Evolutionary conservation across 2,329 filamentous ascomycete genomes (phyloP).

Genomic region (Stachybotrys chlorohalonatus): DNA sequence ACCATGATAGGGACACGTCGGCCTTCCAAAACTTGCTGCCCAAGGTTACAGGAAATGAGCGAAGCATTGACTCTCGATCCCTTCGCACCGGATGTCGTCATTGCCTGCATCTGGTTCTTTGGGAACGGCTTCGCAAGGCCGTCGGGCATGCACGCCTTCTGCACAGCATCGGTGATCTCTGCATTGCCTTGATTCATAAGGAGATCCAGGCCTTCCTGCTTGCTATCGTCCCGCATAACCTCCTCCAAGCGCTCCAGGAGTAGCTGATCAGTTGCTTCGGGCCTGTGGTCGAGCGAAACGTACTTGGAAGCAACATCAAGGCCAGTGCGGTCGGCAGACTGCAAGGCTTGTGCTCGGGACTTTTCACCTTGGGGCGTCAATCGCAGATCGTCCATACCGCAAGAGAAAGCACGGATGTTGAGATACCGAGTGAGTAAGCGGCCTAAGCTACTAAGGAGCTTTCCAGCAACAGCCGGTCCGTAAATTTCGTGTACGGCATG

Average conservation of each 20-base stretch:
- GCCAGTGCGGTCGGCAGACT: conserved; percentile 60
- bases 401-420: conserved; percentile 91
- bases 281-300: conserved; percentile 66
- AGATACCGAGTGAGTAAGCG: conserved; percentile 82
- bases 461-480: conserved; percentile 77
- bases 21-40: conserved; percentile 93
- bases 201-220: conserved; percentile 84
- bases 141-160: conserved; percentile 66
- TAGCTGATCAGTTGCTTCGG: conserved; percentile 57
- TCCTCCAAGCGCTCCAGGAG: conserved; percentile 75
- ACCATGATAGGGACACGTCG: conserved; percentile 95
- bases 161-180: conserved; percentile 69
- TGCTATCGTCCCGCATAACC: conserved; percentile 81
- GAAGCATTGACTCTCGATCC: conserved; percentile 90
- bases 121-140: conserved; percentile 89
- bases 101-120: conserved; percentile 96
- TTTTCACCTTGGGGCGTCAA: conserved; percentile 74
- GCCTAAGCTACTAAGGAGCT: conserved; percentile 80
- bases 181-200: conserved; percentile 67
- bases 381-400: conserved; percentile 91
- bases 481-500: conserved; percentile 92
- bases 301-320: conserved; percentile 77
- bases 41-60: conserved; percentile 93
- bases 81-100: conserved; percentile 96
- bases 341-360: conserved; percentile 58